Evolutionary conservation across 1,139 yeast species (phyloP), one percentile per base, ranked within the genome.

Genomic region (Suhomyces atakaporum): DNA sequence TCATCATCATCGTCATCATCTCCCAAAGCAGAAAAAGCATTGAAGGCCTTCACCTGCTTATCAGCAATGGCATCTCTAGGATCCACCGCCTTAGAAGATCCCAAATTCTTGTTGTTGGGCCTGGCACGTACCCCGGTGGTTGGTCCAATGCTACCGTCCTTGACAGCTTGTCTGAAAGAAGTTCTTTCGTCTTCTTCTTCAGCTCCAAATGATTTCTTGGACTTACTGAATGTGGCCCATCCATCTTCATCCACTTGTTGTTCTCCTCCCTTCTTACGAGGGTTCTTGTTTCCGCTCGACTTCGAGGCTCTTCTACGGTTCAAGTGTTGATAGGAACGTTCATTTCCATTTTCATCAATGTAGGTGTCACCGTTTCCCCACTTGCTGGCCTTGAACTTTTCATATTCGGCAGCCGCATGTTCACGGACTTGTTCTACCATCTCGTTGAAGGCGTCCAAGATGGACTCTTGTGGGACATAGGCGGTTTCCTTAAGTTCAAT

Each of bases 21-120:
- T 31, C 77, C 84, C 55, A 84, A 75, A 25, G 90, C 90, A 49
- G 81, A 89, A 58, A 84, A 84, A 7, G 92, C 90, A 62, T 84
- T 84, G 69, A 84, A 84, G 19, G 77, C 69, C 31, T 70, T 73
- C 45, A 77, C 77, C 45, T 77, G 84, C 49, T 81, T 77, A 48
- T 81, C 87, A 27, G 86, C 79, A 50, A 77, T 70, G 38, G 81
- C 73, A 53, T 84, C 90, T 54, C 84, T 75, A 20, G 85, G 72
- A 55, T 82, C 89, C 36, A 78, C 84, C 16, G 89, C 83, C 62
- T 80, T 82, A 27, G 84, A 78, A 16, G 86, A 78, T 7, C 86
- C 80, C 56, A 84, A 79, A 59, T 82, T 81, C 62, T 83, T 82
- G 60, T 79, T 81, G 62, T 79, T 82, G 44, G 90, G 86, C 58